A percentile compares a stretch with the other conserved stretches of the same genome.
phyloP scores from a whole-genome alignment of 2,329 filamentous ascomycete genomes.

The Colletotrichum sp. region DNA sequence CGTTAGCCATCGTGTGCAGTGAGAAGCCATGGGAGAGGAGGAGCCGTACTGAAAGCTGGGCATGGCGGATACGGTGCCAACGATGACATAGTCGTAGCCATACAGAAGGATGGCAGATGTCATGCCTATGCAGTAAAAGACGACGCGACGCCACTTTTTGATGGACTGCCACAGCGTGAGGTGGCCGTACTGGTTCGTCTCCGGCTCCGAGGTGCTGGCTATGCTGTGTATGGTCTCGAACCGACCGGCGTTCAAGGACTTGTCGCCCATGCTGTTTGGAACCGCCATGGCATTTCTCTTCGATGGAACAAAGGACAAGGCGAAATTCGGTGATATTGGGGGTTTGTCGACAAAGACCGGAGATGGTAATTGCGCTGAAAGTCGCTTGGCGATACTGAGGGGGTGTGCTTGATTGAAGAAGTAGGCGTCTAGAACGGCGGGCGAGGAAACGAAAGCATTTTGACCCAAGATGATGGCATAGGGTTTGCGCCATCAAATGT shows the following conservation, averaged over 20 bases:
- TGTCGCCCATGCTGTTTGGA: constrained; percentile 2
- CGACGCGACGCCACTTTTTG: constrained; percentile 28
- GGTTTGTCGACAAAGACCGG: neutral
- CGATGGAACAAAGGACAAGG: neutral
- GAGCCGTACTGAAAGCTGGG: constrained; percentile 30
- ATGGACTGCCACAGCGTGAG: constrained; percentile 27
- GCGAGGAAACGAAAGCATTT: constrained; percentile 4
- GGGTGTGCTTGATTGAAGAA: neutral
- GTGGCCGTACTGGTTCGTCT: constrained; percentile 19
- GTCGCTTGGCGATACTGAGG: neutral
- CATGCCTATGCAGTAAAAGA: constrained; percentile 30
- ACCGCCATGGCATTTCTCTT: constrained; percentile 4
- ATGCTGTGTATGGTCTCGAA: constrained; percentile 1
- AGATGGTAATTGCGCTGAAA: neutral
- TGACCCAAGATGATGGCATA: neutral
- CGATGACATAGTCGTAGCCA: constrained; percentile 33
- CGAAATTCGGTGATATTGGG: neutral
- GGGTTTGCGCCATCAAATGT: neutral
- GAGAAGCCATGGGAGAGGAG: neutral
- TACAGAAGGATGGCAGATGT: constrained; percentile 30
- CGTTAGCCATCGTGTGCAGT: neutral
- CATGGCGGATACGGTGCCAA: constrained; percentile 35
- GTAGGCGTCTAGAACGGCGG: neutral
- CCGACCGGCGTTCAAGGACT: neutral
- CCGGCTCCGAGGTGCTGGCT: constrained; percentile 1